A percentile compares a stretch with the other conserved stretches of the same genome.
Evolutionary conservation across 768 basidiomycete species (phyloP).

Genomic region (Arthromyces matolae): DNA sequence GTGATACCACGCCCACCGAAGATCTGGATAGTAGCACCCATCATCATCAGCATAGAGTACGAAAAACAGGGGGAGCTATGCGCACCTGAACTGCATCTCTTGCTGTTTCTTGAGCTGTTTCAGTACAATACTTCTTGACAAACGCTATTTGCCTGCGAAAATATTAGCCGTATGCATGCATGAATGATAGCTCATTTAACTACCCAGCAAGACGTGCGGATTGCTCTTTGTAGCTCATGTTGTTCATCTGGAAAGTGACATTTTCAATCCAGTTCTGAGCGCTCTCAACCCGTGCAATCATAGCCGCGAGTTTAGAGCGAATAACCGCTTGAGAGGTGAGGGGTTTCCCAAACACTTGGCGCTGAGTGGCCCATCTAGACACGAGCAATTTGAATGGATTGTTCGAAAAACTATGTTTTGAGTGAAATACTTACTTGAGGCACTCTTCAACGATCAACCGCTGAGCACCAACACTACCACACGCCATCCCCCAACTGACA

Average conservation of each 20-base stretch:
- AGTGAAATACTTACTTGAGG: constrained; percentile 48
- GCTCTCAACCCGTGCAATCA: constrained; percentile 72
- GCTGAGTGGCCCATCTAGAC: constrained; percentile 81
- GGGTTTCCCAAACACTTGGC: constrained; percentile 88
- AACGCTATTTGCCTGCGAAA: constrained; percentile 63
- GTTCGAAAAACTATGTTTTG: not conserved
- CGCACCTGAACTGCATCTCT: constrained; percentile 58
- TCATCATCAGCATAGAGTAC: not conserved
- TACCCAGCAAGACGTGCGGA: constrained; percentile 71
- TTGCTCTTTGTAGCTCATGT: constrained; percentile 80
- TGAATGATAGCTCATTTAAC: constrained; percentile 63
- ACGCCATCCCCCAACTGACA: constrained; percentile 14
- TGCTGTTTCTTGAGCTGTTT: constrained; percentile 77
- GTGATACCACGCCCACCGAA: constrained; percentile 88
- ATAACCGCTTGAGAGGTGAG: constrained; percentile 81
- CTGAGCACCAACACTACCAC: constrained; percentile 29
- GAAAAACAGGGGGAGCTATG: not conserved
- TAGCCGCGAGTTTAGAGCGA: constrained; percentile 78
- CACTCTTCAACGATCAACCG: constrained; percentile 73
- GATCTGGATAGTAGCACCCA: constrained; percentile 42
- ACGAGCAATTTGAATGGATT: constrained; percentile 53
- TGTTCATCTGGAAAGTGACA: constrained; percentile 81
- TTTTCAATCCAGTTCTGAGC: constrained; percentile 77
- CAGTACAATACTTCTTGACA: constrained; percentile 75
- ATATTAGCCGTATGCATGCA: constrained; percentile 72